Conservation (phyloP, 768 basidiomycete species). For the Suillus hirtellus region DNA sequence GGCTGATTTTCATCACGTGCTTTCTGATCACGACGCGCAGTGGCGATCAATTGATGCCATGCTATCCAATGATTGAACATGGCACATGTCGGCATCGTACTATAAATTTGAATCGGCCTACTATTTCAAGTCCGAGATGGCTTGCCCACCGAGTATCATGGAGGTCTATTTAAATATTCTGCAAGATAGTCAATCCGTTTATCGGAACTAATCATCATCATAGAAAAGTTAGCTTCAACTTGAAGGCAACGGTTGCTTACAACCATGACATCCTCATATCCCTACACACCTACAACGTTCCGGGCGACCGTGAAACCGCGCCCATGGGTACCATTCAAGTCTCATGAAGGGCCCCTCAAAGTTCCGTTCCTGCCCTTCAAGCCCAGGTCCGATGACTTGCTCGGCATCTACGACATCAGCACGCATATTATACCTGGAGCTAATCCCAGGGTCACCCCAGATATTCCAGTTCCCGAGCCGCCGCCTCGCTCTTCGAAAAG, state of each 20-base stretch:
- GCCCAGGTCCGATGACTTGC: conserved; percentile 20
- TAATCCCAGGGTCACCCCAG: conserved; percentile 23
- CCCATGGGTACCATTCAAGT: conserved; percentile 16
- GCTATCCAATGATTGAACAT: no score
- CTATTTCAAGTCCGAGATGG: no score
- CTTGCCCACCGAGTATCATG: no score
- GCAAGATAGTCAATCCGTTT: background rate
- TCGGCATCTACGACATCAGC: conserved; percentile 23
- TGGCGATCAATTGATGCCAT: no score
- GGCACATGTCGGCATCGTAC: no score
- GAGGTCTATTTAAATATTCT: background rate
- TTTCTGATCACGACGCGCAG: no score
- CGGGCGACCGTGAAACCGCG: conserved; percentile 26
- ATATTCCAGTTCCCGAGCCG: conserved; percentile 25
- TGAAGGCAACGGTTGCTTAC: background rate
- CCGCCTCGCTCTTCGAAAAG: conserved; percentile 16
- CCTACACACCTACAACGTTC: conserved; percentile 21
- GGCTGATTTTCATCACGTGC: no score
- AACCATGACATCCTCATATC: conserved; percentile 15
- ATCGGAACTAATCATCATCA: background rate
- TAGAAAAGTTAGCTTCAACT: background rate
- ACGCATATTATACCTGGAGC: conserved; percentile 34
- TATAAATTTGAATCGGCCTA: no score
- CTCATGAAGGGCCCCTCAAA: conserved; percentile 16
- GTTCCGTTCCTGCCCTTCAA: conserved; percentile 23